These are phyloP conservation scores for Cryphonectria carpinicola DNA, from an alignment of 2,329 filamentous ascomycete genomes.

Conservation along the genomic window DNA sequence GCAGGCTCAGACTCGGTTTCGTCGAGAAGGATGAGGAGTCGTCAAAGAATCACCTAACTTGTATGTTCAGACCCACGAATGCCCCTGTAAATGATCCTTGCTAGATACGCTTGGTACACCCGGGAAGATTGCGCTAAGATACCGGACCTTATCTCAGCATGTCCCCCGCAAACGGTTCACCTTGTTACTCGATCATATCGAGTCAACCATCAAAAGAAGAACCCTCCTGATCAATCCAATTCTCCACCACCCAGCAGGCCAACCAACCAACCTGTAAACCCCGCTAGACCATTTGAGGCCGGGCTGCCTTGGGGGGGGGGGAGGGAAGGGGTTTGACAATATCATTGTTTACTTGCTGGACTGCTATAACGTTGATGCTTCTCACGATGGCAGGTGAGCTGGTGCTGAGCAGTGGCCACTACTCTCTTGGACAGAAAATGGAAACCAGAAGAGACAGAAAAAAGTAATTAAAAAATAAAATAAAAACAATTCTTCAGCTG, in stretches of 20 bases:
- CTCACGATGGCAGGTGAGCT: not conserved
- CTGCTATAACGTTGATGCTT: not conserved
- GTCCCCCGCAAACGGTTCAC: constrained; percentile 35
- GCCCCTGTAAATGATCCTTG: not conserved
- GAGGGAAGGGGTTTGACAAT: not conserved
- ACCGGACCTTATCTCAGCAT: constrained; percentile 25
- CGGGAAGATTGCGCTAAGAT: constrained; percentile 13
- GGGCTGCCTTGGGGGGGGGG: not conserved
- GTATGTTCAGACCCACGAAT: not conserved
- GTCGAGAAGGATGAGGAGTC: not conserved
- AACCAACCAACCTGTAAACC: not conserved
- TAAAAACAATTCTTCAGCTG: not conserved
- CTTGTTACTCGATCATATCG: constrained; percentile 48
- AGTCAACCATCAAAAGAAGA: constrained; percentile 39
- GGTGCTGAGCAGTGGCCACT: not conserved
- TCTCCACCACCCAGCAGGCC: not conserved
- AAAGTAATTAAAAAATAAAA: no score
- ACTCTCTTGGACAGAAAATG: not conserved
- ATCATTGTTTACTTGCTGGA: not conserved
- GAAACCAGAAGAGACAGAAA: not conserved
- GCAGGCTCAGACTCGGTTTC: no score
- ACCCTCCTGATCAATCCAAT: not conserved
- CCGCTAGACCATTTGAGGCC: not conserved
- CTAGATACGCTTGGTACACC: not conserved
- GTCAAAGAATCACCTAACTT: not conserved